Conservation (phyloP, 2,329 filamentous ascomycete species). For the Drechslerella dactyloides region DNA sequence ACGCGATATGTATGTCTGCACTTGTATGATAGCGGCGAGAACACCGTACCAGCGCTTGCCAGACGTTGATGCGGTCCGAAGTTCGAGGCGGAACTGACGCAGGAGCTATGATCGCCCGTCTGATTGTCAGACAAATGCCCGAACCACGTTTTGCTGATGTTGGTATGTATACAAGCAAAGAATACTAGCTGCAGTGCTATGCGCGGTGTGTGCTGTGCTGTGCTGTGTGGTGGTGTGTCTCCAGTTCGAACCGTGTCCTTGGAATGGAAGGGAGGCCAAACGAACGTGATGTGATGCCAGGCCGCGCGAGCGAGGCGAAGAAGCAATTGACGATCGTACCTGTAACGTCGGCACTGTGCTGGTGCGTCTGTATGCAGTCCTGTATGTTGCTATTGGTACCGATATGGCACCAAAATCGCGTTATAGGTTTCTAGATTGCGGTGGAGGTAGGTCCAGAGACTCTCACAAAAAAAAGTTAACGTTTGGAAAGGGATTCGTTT, state of each 20-base stretch:
- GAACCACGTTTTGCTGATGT: conserved; percentile 49
- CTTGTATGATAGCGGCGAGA: no score
- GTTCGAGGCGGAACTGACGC: conserved; percentile 29
- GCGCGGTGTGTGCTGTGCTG: conserved; percentile 8
- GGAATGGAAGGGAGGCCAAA: conserved; percentile 19
- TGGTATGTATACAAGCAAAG: conserved; percentile 4
- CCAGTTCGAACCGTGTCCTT: conserved; percentile 26
- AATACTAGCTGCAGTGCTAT: conserved; percentile 8
- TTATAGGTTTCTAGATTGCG: conserved; percentile 31
- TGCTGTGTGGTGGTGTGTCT: conserved; percentile 9
- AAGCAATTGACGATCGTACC: conserved; percentile 8
- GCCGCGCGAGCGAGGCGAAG: conserved; percentile 9
- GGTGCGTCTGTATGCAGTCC: conserved; percentile 11
- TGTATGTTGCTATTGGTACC: conserved; percentile 3
- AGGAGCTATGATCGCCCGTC: conserved; percentile 40
- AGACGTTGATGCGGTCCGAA: not conserved
- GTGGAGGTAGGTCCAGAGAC: conserved; percentile 19
- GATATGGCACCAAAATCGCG: conserved; percentile 44
- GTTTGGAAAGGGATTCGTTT: conserved; percentile 18
- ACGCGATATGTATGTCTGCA: no score
- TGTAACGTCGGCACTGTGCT: conserved; percentile 3
- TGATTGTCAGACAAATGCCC: conserved; percentile 44
- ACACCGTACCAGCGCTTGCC: not conserved
- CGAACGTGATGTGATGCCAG: conserved; percentile 30
- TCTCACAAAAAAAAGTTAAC: conserved; percentile 31